phyloP scores from a whole-genome alignment of 108 stramenopile genomes.

The Aureococcus anophagefferens region DNA sequence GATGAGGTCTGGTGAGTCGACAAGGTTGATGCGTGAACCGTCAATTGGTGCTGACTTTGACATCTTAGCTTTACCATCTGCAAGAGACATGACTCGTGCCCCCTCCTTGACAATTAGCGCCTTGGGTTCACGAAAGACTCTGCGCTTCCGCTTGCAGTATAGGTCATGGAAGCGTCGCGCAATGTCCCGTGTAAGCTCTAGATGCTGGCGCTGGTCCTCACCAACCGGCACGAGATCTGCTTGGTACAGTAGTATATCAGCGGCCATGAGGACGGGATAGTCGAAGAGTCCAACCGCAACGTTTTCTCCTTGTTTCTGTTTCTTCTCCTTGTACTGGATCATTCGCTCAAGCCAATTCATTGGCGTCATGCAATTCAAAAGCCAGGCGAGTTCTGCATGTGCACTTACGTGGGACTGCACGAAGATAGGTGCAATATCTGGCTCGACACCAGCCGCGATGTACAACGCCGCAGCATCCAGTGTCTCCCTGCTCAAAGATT shows the following conservation, averaged over 20 bases:
- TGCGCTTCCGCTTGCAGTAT: conserved; percentile 76
- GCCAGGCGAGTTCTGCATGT: conserved; percentile 94
- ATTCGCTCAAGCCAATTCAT: conserved; percentile 98
- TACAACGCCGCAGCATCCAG: conserved; percentile 72
- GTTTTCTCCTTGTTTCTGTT: conserved; percentile 66
- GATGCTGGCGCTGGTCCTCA: conserved; percentile 84
- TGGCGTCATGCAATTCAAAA: conserved; percentile 90
- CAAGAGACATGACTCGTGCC: conserved; percentile 93
- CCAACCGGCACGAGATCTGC: conserved; percentile 96
- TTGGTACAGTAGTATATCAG: conserved; percentile 95
- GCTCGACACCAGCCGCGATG: conserved; percentile 84
- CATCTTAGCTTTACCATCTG: conserved; percentile 94
- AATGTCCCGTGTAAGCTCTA: conserved; percentile 95
- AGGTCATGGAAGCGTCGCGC: conserved; percentile 85
- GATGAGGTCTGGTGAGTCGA: conserved; percentile 83
- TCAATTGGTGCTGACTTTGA: conserved; percentile 86
- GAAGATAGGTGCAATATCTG: conserved; percentile 71
- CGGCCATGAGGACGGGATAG: conserved; percentile 97
- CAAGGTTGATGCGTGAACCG: conserved; percentile 82
- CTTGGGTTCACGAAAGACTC: conserved; percentile 77
- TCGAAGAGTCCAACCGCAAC: conserved; percentile 86
- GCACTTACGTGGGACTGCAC: conserved; percentile 89
- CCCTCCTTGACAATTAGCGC: conserved; percentile 91
- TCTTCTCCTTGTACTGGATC: conserved; percentile 99
- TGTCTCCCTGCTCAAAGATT: conserved; percentile 63